Base-by-base conservation (phyloP, 2,329 filamentous ascomycete species). In the Biscogniauxia sp. region DNA sequence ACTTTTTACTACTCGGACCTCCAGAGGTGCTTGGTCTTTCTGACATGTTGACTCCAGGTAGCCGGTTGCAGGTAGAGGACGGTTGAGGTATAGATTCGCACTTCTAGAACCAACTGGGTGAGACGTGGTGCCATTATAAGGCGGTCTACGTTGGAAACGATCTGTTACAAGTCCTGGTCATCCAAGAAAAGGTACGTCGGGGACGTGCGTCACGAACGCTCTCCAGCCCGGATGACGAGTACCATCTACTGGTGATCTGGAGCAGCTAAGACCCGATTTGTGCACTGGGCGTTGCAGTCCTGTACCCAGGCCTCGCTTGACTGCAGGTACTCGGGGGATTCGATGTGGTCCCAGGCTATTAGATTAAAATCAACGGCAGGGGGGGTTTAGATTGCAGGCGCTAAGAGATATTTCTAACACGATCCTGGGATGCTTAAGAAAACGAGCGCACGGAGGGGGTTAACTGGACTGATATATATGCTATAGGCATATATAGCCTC, bases 11-110 rank as follows among this genome's bases (percentile, higher is more conserved):
- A 52, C 66, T 66, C 28, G 73, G 70, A 20, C 76, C 77, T 32
- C 73, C 73, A 55, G 77, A 79, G 20, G 78, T 80, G 63, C 74
- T 79, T 37, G 79, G 78, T 69, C 78, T 73, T 58, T 72, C 72
- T 58, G 71, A 64, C 72, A 73, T 73, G n/a, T 67, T 72, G 61
- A 58, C 58, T 65, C 61, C 64, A 54, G 60, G 64, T 51, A 61
- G 54, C 54, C 65, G 60, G 67, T 67, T 60, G 58, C 62, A 57
- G 64, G 64, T 45, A 69, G 65, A 65, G 66, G 63, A 69, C 65
- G 66, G 65, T 64, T 63, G 58, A 62, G 65, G 64, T 70, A 70
- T 52, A 60, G 63, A 58, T 59, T 63, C 58, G 57, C 64, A 65
- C 62, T 66, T 56, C 56, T 61, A 57, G 66, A 64, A 56, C 53